phyloP scores from a whole-genome alignment of 352 stramenopile genomes.

The Elongisporangium anandrum region DNA sequence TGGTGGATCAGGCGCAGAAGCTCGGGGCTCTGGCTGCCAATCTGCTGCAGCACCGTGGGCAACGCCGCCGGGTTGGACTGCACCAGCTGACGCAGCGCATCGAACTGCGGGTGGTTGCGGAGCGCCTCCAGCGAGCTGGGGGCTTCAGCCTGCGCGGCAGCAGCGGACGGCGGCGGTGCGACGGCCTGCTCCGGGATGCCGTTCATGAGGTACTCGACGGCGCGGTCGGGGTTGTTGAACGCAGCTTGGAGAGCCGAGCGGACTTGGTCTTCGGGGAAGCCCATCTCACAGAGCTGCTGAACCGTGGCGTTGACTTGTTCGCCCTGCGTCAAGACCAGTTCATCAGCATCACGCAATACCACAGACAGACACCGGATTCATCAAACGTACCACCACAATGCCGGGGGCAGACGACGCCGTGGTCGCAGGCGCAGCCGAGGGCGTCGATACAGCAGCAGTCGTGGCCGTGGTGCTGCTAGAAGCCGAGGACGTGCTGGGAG shows the following conservation, averaged over 20 bases:
- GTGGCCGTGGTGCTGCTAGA: constrained; percentile 66
- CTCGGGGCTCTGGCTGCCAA: constrained; percentile 79
- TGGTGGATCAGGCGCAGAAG: constrained; percentile 80
- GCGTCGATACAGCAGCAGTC: constrained; percentile 56
- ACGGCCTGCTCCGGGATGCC: constrained; percentile 62
- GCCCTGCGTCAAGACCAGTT: constrained; percentile 4
- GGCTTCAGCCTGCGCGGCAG: constrained; percentile 6
- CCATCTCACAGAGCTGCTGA: constrained; percentile 82
- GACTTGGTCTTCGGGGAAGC: constrained; percentile 85
- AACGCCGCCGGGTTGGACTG: constrained; percentile 81
- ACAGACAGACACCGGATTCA: background rate
- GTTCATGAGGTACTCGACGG: constrained; percentile 88
- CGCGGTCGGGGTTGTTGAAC: constrained; percentile 85
- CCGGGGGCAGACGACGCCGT: constrained; percentile 16
- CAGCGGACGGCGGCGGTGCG: constrained; percentile 20
- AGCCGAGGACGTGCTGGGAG: constrained; percentile 62
- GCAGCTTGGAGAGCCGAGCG: constrained; percentile 68
- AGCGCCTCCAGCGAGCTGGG: constrained; percentile 66
- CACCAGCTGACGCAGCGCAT: constrained; percentile 75
- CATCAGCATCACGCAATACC: background rate
- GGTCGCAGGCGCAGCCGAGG: constrained; percentile 45
- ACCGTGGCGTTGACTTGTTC: constrained; percentile 56
- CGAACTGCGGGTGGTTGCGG: constrained; percentile 82
- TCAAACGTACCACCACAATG: constrained; percentile 16
- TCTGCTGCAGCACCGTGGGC: constrained; percentile 79